Evolutionary conservation across 306 rosid species (phyloP).

Genomic region (Hippophae tibetana): DNA sequence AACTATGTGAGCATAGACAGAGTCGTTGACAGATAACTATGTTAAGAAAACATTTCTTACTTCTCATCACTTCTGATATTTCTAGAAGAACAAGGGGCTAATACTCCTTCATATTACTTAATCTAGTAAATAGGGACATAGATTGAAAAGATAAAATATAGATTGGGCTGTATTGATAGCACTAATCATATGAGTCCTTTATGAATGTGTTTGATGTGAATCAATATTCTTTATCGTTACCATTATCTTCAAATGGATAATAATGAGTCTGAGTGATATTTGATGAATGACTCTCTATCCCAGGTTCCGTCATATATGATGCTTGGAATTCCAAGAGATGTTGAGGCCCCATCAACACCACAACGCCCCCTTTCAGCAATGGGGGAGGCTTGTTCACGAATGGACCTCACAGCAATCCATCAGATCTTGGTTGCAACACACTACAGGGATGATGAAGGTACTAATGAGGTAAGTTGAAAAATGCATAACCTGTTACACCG

Average conservation of each 20-base stretch:
- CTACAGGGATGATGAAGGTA: constrained; percentile 92
- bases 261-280: constrained; percentile 4
- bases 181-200: too few species aligned
- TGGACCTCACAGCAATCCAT: constrained; percentile 99
- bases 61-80: too few species aligned
- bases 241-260: constrained; percentile 12
- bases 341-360: constrained; percentile 78
- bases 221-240: background rate
- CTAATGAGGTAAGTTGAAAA: constrained; percentile 64
- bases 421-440: constrained; percentile 76
- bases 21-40: background rate
- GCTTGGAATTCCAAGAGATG: constrained; percentile 84
- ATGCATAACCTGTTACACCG: constrained; percentile 12
- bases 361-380: constrained; percentile 90
- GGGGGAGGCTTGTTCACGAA: constrained; percentile 98
- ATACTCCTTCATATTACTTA: too few species aligned
- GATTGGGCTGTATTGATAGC: too few species aligned
- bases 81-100: too few species aligned
- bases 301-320: constrained; percentile 77
- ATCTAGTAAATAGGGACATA: too few species aligned
- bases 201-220: too few species aligned
- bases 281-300: constrained; percentile 15
- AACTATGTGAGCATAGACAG: background rate
- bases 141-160: too few species aligned
- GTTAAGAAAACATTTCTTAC: too few species aligned